Conservation (phyloP, 352 stramenopile species). For the Paralagenidium karlingii region DNA sequence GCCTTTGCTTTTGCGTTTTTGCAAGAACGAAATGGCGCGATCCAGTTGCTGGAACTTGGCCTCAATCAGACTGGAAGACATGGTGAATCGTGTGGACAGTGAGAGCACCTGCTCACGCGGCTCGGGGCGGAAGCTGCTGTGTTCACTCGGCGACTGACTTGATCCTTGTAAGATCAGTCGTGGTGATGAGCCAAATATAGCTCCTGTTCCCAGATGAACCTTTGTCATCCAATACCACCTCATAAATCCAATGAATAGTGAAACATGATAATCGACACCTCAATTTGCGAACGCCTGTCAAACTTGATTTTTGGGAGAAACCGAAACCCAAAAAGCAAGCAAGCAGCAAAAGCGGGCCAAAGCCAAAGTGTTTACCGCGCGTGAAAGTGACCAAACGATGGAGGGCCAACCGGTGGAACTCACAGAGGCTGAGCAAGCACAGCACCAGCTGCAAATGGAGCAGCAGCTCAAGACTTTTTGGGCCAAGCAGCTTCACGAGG, state of each 20-base stretch:
- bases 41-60: conserved; percentile 52
- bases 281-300: neutral
- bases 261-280: too few species aligned
- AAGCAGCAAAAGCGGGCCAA: neutral
- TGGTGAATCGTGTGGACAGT: too few species aligned
- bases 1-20: conserved; percentile 15
- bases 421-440: conserved; percentile 72
- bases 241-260: too few species aligned
- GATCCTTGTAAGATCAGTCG: too few species aligned
- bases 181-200: too few species aligned
- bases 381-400: too few species aligned
- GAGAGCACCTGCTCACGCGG: too few species aligned
- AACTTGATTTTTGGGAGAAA: neutral
- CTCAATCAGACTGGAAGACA: conserved; percentile 55
- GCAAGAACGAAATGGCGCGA: conserved; percentile 27
- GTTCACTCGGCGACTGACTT: too few species aligned
- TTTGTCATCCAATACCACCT: too few species aligned
- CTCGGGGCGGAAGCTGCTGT: too few species aligned
- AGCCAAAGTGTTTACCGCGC: too few species aligned
- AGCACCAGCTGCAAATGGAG: conserved; percentile 80
- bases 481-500: conserved; percentile 82
- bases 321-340: neutral
- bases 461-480: conserved; percentile 89
- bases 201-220: too few species aligned
- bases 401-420: conserved; percentile 81